Base-by-base conservation (phyloP, 2,329 filamentous ascomycete species). In the Ophiostoma perfectum region DNA sequence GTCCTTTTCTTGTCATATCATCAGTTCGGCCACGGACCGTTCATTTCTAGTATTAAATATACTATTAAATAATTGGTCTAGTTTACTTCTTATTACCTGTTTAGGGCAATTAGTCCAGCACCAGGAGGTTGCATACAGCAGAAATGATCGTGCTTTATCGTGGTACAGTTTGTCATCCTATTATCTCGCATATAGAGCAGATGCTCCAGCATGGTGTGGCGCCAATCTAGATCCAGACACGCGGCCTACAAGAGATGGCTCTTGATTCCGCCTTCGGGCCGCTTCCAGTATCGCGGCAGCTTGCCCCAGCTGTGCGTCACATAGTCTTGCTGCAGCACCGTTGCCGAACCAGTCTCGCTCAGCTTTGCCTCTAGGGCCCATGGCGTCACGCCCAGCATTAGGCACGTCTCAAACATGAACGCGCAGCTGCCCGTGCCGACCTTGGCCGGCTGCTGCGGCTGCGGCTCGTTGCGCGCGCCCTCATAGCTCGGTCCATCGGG, bases 301-400 rank as follows among this genome's bases (percentile, higher is more conserved):
- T 84, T 84, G 41, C 82, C 87, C 92, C 92, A 97, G 76, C 90
- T 93, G 80, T 96, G 90, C 69, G 88, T 86, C 75, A 87, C 93
- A 75, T 95, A 96, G 68, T 85, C 85, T 72, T 86, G 82, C 79
- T 86, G 84, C 16, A 85, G 81, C 76, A 86, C 85, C 14, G 68
- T 66, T 38, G 14, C 45, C 4, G 45, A 45, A 3, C 4, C 63
- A 4, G 3, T 18, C 1, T 45, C 52, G 18, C 76, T 84, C 85
- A 72, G 80, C 77, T 64, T 70, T 67, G 85, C 83, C 72, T 78
- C 77, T 70, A 85, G 77, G 1, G 88, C 89, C 88, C 88, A 91
- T 69, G 89, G 85, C 1, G 89, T 90, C 41, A 91, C 88, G 1
- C 88, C 88, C 2, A 91, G 82, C 86, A 90, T 89, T 67, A 90